These are phyloP conservation scores for Castanea sativa DNA, from an alignment of 306 rosid genomes.

Conservation along the genomic window DNA sequence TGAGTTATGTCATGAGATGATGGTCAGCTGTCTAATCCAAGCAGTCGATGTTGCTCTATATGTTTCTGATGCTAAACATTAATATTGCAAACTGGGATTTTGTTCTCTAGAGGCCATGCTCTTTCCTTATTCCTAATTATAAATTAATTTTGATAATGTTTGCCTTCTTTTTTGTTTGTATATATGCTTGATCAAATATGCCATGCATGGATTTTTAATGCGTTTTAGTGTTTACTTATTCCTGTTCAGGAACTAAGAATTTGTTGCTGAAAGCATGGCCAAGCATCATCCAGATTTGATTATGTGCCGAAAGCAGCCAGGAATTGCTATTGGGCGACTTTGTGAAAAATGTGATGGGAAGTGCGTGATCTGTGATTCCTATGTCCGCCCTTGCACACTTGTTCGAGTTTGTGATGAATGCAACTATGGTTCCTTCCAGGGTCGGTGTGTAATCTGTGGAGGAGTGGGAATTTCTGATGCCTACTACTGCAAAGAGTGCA, in stretches of 20 bases:
- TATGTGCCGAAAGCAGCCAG: conserved; percentile 89
- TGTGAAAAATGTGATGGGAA: conserved; percentile 92
- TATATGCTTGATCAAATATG: background rate
- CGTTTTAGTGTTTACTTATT: background rate
- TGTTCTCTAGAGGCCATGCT: background rate
- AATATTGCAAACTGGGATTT: background rate
- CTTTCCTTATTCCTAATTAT: background rate
- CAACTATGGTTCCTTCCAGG: conserved; percentile 81
- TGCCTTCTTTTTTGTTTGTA: background rate
- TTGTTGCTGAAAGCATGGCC: conserved; percentile 49
- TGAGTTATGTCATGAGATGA: background rate
- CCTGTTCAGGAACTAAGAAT: conserved; percentile 23
- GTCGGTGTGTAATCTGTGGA: conserved; percentile 87
- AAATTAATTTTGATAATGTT: background rate
- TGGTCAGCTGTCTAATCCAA: background rate
- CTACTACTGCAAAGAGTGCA: conserved; percentile 95
- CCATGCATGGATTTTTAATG: background rate
- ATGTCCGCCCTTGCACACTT: conserved; percentile 88
- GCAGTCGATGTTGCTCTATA: background rate
- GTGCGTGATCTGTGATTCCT: conserved; percentile 81
- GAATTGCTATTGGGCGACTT: conserved; percentile 79
- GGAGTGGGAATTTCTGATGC: conserved; percentile 93
- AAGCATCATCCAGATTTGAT: conserved; percentile 94
- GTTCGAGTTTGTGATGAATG: conserved; percentile 86
- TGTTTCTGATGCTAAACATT: background rate